Percentiles rank a stretch among this genome's conserved stretches.
Evolutionary conservation across 1,284 basidiomycete species (phyloP).

Genomic region (Laetiporus sulphureus): DNA sequence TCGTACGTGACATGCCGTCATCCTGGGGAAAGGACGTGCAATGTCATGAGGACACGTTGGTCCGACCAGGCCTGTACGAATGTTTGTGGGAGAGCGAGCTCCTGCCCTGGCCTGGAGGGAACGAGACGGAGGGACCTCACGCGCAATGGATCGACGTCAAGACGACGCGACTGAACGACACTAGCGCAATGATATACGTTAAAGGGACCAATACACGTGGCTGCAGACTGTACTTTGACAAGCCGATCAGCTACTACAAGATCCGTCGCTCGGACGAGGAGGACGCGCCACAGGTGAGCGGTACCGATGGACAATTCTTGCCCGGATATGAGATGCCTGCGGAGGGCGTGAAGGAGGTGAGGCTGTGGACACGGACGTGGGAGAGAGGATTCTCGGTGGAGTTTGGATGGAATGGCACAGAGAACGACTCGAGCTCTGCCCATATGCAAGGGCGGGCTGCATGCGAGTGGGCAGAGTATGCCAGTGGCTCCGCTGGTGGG

Average conservation of each 20-base stretch:
- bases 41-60: conserved; percentile 11
- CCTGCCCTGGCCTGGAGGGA: conserved; percentile 27
- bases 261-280: conserved; percentile 23
- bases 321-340: conserved; percentile 36
- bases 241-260: conserved; percentile 36
- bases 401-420: conserved; percentile 36
- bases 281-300: conserved; percentile 9
- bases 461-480: conserved; percentile 69
- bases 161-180: conserved; percentile 29
- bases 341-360: conserved; percentile 37
- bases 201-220: conserved; percentile 50
- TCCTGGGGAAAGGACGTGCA: conserved; percentile 26
- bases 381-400: conserved; percentile 51
- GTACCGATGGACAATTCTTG: conserved; percentile 33
- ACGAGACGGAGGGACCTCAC: neutral
- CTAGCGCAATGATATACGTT: conserved; percentile 32
- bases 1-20: conserved; percentile 52
- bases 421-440: conserved; percentile 16
- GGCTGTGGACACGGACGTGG: conserved; percentile 70
- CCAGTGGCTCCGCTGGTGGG: conserved; percentile 45
- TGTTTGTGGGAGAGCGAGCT: conserved; percentile 30
- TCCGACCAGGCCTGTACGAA: conserved; percentile 25
- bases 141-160: conserved; percentile 24
- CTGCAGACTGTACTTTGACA: conserved; percentile 57
- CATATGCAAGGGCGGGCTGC: conserved; percentile 45